phyloP scores from a whole-genome alignment of 176 grass and related monocot genomes.

The Secale cereale region DNA sequence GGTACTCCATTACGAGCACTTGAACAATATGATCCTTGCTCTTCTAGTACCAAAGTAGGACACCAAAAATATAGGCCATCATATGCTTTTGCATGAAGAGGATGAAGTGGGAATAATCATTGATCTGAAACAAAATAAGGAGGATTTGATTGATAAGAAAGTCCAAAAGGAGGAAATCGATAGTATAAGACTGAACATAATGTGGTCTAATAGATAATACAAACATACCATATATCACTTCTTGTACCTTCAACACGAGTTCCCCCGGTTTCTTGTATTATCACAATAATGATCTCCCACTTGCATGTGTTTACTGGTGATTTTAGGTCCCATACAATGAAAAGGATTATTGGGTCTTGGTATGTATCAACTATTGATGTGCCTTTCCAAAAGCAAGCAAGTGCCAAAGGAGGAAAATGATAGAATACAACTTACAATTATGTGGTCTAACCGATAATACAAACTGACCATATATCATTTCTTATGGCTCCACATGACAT shows the following conservation, averaged over 20 bases:
- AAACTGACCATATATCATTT: slow-evolving; percentile 12
- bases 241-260: too few relatives aligned
- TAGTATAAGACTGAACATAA: too few relatives aligned
- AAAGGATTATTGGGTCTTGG: too few relatives aligned
- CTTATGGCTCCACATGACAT: background rate
- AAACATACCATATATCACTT: too few relatives aligned
- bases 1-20: background rate
- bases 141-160: background rate
- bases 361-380: too few relatives aligned
- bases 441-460: background rate
- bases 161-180: too few relatives aligned
- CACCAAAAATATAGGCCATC: background rate
- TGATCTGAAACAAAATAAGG: background rate
- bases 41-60: background rate
- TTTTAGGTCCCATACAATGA: too few relatives aligned
- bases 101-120: background rate
- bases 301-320: too few relatives aligned
- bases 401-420: background rate
- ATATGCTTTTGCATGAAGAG: background rate
- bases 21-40: background rate
- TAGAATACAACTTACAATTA: background rate
- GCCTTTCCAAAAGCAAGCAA: too few relatives aligned
- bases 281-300: too few relatives aligned
- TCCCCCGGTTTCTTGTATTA: too few relatives aligned
- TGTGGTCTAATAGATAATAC: too few relatives aligned